Evolutionary conservation across 495 filamentous ascomycete genomes (phyloP), one percentile per base, ranked within the genome.

Genomic region (Xylaria flabelliformis): DNA sequence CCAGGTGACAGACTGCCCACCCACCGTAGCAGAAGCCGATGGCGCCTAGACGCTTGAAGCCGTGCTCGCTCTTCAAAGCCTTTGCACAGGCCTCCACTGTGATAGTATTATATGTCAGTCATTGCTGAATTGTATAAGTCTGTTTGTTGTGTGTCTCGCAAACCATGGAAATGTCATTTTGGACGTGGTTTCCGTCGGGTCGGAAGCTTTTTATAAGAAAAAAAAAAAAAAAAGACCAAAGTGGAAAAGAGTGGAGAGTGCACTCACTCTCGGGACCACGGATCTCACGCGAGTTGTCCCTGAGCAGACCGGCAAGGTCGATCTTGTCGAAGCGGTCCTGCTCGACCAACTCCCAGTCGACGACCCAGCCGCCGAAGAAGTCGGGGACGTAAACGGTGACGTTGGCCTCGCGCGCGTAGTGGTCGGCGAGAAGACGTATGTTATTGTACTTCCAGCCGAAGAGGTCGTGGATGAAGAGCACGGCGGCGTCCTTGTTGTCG

Each of bases 11-110:
- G 32, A 83, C 81, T 0, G 83, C 88, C 88, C 88, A 90, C 1
- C 87, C 88, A 64, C 89, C 88, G 63, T 82, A 91, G 81, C 90
- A 91, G 77, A 85, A 91, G 4, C 89, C 89, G 24, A 91, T 78
- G 2, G 88, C 88, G 9, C 82, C 89, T 44, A 90, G 71, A 50
- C 79, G 82, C 69, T 71, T 64, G 69, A 55, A 71, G 46, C 77
- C 77, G 75, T 84, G 81, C 36, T 81, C 66, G 7, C 41, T 42
- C 6, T 83, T 82, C 24, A 91, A 79, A 0, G 79, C 78, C 70
- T 78, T 74, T 0, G 88, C 88, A 50, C 78, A 86, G 0, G 74
- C 83, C 59, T 87, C 75, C 51, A 91, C 69, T 71, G 58, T 21
- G 56, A 32, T 10, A 39, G 5, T 8, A 24, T 32, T n/a, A 4